Percentiles rank a stretch among this genome's conserved stretches.
These are phyloP conservation scores for Linanthus parryae DNA, from an alignment of 148 eudicot species.

Conservation along the genomic window DNA sequence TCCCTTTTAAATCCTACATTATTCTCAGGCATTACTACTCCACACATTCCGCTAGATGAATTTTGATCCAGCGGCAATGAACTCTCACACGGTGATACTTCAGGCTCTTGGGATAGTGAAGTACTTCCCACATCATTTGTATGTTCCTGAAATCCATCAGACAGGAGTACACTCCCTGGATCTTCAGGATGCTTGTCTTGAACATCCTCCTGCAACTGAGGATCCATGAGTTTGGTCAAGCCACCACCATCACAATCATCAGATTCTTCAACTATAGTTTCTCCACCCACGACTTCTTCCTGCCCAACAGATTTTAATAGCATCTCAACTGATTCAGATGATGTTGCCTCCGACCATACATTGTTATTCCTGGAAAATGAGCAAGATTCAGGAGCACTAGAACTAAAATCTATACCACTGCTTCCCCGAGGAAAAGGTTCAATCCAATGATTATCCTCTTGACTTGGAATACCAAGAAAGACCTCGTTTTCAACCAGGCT, in stretches of 20 bases:
- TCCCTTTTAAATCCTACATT: too few species aligned
- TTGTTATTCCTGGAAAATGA: constrained; percentile 61
- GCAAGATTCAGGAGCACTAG: constrained; percentile 78
- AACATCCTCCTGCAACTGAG: constrained; percentile 22
- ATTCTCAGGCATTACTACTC: constrained; percentile 17
- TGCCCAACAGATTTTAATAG: constrained; percentile 88
- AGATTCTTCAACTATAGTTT: constrained; percentile 33
- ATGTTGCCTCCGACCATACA: constrained; percentile 99
- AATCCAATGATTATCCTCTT: constrained; percentile 91
- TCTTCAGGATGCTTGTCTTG: constrained; percentile 17
- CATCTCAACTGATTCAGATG: constrained; percentile 95
- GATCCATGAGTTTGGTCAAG: constrained; percentile 35
- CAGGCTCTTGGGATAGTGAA: constrained; percentile 18
- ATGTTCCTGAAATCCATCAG: constrained; percentile 22
- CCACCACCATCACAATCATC: constrained; percentile 34
- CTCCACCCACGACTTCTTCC: constrained; percentile 74
- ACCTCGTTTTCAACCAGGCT: constrained; percentile 90
- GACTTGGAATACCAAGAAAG: constrained; percentile 83
- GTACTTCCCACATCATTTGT: too few species aligned
- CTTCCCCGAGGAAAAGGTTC: constrained; percentile 77
- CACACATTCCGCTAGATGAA: constrained; percentile 20
- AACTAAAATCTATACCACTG: constrained; percentile 73
- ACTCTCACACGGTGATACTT: constrained; percentile 17
- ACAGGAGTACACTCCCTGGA: constrained; percentile 16
- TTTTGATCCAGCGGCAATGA: constrained; percentile 13